Conservation (phyloP, 768 basidiomycete genomes). For the Hemileccinum impolitum region DNA sequence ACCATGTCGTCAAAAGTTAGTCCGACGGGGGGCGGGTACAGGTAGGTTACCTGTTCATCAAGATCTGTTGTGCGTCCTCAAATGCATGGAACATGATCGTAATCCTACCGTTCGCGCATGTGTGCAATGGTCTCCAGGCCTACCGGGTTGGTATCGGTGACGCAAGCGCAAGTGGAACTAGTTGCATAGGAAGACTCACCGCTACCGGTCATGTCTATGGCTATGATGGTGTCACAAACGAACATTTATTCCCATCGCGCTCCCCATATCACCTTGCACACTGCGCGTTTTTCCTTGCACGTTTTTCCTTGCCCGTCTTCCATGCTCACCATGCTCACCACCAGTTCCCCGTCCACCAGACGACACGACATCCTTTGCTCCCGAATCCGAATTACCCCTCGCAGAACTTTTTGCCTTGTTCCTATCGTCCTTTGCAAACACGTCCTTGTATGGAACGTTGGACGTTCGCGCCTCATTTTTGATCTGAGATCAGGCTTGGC, state of each 20-base stretch:
- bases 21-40: not conserved
- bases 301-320: too few relatives aligned
- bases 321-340: constrained; percentile 41
- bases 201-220: constrained; percentile 71
- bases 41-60: constrained; percentile 46
- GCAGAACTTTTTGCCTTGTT: constrained; percentile 48
- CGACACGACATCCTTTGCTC: constrained; percentile 1
- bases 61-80: constrained; percentile 54
- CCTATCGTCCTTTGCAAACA: constrained; percentile 56
- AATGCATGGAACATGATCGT: constrained; percentile 63
- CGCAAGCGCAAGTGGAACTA: too few relatives aligned
- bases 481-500: too few relatives aligned
- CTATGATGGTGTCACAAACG: too few relatives aligned
- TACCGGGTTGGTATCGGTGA: constrained; percentile 23
- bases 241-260: too few relatives aligned
- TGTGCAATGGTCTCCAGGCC: constrained; percentile 60
- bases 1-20: not conserved
- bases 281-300: too few relatives aligned
- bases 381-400: not conserved
- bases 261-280: too few relatives aligned
- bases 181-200: too few relatives aligned
- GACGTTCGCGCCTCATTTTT: too few relatives aligned
- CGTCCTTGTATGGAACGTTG: constrained; percentile 37
- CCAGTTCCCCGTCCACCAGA: constrained; percentile 21
- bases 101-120: constrained; percentile 57